Percentiles rank a stretch among this genome's conserved stretches.
Conservation (phyloP, 345 rosid genomes). For the Euphorbia peplus region DNA sequence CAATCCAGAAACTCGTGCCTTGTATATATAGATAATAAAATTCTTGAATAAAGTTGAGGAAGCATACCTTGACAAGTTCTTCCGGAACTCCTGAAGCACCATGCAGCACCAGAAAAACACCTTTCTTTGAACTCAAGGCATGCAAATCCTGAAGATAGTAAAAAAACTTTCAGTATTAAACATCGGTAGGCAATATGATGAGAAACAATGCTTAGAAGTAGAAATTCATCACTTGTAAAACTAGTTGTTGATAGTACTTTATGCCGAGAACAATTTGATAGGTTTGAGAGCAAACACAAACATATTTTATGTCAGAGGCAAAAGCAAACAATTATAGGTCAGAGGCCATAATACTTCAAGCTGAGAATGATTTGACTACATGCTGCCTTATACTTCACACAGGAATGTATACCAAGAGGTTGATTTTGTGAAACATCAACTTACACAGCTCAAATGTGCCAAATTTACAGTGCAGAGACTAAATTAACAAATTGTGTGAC, state of each 20-base stretch:
- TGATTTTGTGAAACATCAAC: background rate
- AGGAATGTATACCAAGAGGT: too few species aligned
- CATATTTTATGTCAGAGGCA: too few species aligned
- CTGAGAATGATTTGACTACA: background rate
- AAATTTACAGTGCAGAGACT: background rate
- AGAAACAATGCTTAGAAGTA: background rate
- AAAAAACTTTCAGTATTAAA: background rate
- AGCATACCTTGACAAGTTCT: constrained; percentile 63
- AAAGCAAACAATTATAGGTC: too few species aligned
- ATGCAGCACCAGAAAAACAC: constrained; percentile 83
- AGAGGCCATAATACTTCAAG: too few species aligned
- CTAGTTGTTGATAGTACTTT: background rate
- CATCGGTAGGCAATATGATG: too few species aligned
- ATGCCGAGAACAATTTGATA: too few species aligned
- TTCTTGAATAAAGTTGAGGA: background rate
- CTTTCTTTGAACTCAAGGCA: constrained; percentile 61
- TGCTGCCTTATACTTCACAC: too few species aligned
- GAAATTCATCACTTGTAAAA: background rate
- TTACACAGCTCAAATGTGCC: background rate
- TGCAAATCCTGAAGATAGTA: constrained; percentile 48
- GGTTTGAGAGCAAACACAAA: too few species aligned
- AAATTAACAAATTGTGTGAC: background rate
- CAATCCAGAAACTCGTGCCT: background rate
- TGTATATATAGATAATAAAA: background rate
- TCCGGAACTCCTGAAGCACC: constrained; percentile 88